Base-by-base conservation (phyloP, 306 rosid species). In the Vigna reflexopilosa region DNA sequence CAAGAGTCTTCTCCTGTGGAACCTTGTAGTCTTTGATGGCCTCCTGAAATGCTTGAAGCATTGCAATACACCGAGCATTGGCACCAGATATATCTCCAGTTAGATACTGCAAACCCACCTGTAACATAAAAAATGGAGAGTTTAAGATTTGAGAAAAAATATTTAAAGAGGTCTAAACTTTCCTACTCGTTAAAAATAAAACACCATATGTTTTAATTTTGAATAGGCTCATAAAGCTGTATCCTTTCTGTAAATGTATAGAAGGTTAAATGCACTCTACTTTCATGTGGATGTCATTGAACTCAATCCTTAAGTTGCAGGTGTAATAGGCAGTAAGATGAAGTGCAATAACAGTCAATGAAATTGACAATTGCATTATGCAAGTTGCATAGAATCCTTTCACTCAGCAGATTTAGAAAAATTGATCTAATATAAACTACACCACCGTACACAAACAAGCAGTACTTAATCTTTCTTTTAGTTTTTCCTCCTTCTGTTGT, bases 1-100 rank as follows among this genome's bases (percentile, higher is more conserved):
- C 82, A 0, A 88, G 83, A 50, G 84, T 77, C 79, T 88, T 88
- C 77, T 88, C 86, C 4, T 48, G 75, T 64, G 91, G 91, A 75
- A 82, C 82, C 22, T 32, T 75, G 83, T 88, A 83, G 81, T 88
- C 91, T 81, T 82, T 88, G 80, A 88, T 78, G 55, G 87, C 91
- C 63, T 88, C 89, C 76, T 81, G 89, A 83, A 88, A 83, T 83
- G 91, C 89, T 76, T 83, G 84, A 19, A 88, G 86, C 91, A 88
- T 88, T 75, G 89, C 85, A 63, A 85, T 81, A 77, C 91, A 88
- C 62, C 91, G 91, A 61, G 87, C 91, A 81, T 85, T 88, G 72
- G 85, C 87, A 78, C 89, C 87, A 30, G 86, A 81, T 75, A 88
- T 83, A 75, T 82, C 84, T 50, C 91, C 91, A 34, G 71, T 64